These are phyloP conservation scores for Cystobasidium ongulense DNA, from an alignment of 768 basidiomycete genomes.

Conservation along the genomic window DNA sequence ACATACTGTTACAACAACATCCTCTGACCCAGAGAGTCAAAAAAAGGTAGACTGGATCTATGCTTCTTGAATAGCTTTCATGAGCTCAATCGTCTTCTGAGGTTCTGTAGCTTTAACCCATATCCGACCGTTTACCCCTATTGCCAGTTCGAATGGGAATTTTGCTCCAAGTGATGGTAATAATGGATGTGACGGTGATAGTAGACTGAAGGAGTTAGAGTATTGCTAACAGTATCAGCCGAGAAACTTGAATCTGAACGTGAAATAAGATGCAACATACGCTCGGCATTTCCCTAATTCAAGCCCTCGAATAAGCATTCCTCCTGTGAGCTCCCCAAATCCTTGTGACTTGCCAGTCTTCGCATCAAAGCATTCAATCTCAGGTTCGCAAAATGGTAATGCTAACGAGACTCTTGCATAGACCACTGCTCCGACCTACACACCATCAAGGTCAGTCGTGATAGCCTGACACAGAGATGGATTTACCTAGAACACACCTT, in stretches of 20 bases:
- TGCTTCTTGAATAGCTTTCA: conserved; percentile 63
- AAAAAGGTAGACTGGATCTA: neutral
- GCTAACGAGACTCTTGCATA: conserved; percentile 89
- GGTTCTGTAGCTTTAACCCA: conserved; percentile 74
- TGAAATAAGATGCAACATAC: conserved; percentile 51
- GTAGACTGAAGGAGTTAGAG: conserved; percentile 51
- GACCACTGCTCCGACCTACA: conserved; percentile 75
- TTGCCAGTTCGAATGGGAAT: conserved; percentile 78
- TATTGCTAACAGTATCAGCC: neutral
- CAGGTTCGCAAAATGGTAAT: conserved; percentile 96
- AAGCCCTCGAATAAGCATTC: conserved; percentile 64
- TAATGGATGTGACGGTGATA: conserved; percentile 73
- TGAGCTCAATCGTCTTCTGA: conserved; percentile 64
- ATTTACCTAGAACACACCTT: conserved; percentile 53
- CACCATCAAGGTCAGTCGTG: conserved; percentile 14
- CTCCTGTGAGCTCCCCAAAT: conserved; percentile 85
- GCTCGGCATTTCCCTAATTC: conserved; percentile 76
- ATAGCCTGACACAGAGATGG: conserved; percentile 1
- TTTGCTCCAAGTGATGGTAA: conserved; percentile 68
- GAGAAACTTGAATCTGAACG: too few species aligned
- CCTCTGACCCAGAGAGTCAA: neutral
- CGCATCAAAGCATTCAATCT: conserved; percentile 91
- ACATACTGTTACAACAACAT: conserved; percentile 3
- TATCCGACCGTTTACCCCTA: conserved; percentile 83
- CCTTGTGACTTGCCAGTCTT: conserved; percentile 85